Evolutionary conservation across 2,329 filamentous ascomycete species (phyloP), one percentile per base, ranked within the genome.

Genomic region (Claviceps cyperi): DNA sequence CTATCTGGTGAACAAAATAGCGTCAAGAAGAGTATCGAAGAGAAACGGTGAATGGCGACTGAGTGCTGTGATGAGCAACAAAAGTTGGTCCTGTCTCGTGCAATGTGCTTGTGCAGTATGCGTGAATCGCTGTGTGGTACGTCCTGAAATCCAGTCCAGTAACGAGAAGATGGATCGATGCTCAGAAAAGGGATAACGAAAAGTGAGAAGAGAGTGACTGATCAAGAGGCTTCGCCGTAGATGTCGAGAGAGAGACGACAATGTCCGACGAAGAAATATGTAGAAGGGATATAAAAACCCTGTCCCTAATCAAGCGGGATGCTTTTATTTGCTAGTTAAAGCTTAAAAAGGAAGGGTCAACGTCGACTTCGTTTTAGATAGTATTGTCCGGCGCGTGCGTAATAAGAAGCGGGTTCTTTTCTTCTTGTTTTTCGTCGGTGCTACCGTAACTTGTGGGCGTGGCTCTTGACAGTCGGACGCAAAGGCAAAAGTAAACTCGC

Each of bases 271-370:
- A 14, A 43, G 28, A 22, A 36, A 13, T 4, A 19, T 5, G 37
- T 22, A 21, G 15, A 22, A 37, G 7, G 15, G 17, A 32, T 32
- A 32, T 17, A 7, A 32, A 19, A 32, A 38, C 17, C 37, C 40
- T 7, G 13, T 13, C 11, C 19, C 11, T 6, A 43, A 15, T 14
- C 9, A 22, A 35, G 19, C 28, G 40, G n/a, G 11, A 19, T 38
- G 13, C 5, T 35, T 40, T 48, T 45, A 41, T 28, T 43, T 49
- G 32, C 46, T 51, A 48, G 48, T 39, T 7, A 54, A 52, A 44
- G 8, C 14, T 28, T 32, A 32, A 44, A 17, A 59, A 56, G 50
- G 53, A 63, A 61, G 57, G 60, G 49, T 61, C 60, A 60, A 63
- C 56, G 59, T 63, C 58, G 56, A 56, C 52, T 46, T 54, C 48